Base-by-base conservation (phyloP, 2,329 filamentous ascomycete species). In the Ophiostoma himal-ulmi region DNA sequence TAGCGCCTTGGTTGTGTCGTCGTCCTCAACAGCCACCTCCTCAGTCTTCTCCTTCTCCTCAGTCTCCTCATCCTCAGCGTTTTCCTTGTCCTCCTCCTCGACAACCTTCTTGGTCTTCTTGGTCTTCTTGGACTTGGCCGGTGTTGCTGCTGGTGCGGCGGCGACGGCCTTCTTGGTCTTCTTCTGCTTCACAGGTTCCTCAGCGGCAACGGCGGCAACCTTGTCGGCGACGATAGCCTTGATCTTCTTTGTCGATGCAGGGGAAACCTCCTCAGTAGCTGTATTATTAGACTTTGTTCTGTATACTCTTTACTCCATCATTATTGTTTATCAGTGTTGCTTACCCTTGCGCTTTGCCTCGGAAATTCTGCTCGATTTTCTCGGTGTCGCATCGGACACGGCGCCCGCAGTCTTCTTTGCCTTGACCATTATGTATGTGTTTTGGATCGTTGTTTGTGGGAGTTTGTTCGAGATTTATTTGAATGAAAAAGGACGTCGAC, bases 261-360 rank as follows among this genome's bases (percentile, higher is more conserved):
- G 69, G 5, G 72, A 70, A 5, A 69, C 69, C n/a, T 73, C 72
- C n/a, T 73, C 72, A 44, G 69, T 64, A 2, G 72, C 72, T 73
- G 52, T n/a, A 39, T 5, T 3, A 68, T 72, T 62, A 72, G 68
- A 37, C 52, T 52, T 39, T n/a, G 39, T 20, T 26, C 20, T 60
- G 10, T 17, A 26, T n/a, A 14, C 5, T 20, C 30, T 30, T 30
- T 8, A 57, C 22, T 26, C 5, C 3, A 8, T 37, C 13, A 13
- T 14, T 39, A 20, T n/a, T 7, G 20, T 37, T 26, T 20, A 48
- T 48, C 44, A 5, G 11, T 48, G 17, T 48, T 54, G 22, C 72
- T 13, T n/a, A 73, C 72, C 72, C 67, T 73, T 73, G 41, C 72
- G 72, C 70, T 73, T 73, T 6, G 44, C 71, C 62, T 73, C 72